Base-by-base conservation (phyloP, 2,329 filamentous ascomycete species). In the Bipolaris zeicola region DNA sequence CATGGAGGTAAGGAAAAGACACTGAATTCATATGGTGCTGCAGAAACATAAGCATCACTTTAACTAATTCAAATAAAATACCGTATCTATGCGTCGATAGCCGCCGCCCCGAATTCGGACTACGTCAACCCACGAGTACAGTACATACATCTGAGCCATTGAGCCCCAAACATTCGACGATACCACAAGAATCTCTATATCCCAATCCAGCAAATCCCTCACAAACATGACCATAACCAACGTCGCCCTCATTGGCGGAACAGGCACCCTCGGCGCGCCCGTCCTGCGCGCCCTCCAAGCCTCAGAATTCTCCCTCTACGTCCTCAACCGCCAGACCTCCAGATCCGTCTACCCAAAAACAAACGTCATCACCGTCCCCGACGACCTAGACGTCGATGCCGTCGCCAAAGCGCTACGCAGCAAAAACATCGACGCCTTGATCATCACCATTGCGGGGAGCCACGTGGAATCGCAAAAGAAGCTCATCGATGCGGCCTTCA, bases 401-500 rank as follows among this genome's bases (percentile, higher is more conserved):
- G 47, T 76, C 8, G 63, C 70, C 56, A 28, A 73, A 73, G 52
- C 81, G 71, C 70, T 82, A 0, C 73, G 80, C 7, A 75, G 83
- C 2, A 62, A 81, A 56, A 71, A 78, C 6, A 70, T 81, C 0
- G 71, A 77, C 6, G 81, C 82, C 14, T 78, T 89, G 14, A 77
- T 77, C 43, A 75, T 88, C 42, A 75, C 78, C 5, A 78, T 80
- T 2, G 75, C 84, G 28, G 79, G 79, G 6, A 78, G 76, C n/a
- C 70, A 73, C 11, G 74, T 80, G 22, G 70, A 70, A 1, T 69
- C 81, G 3, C 83, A 85, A 66, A 79, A 77, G 52, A 73, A 73
- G 8, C 76, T 89, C 20, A 79, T 88, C 47, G 81, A 88, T 24
- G 87, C 87, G 1, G 83, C 85, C 6, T 76, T 84, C 44, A 78